Evolutionary conservation across 2,329 filamentous ascomycete species (phyloP), one percentile per base, ranked within the genome.

Genomic region (Phialophora tarda): DNA sequence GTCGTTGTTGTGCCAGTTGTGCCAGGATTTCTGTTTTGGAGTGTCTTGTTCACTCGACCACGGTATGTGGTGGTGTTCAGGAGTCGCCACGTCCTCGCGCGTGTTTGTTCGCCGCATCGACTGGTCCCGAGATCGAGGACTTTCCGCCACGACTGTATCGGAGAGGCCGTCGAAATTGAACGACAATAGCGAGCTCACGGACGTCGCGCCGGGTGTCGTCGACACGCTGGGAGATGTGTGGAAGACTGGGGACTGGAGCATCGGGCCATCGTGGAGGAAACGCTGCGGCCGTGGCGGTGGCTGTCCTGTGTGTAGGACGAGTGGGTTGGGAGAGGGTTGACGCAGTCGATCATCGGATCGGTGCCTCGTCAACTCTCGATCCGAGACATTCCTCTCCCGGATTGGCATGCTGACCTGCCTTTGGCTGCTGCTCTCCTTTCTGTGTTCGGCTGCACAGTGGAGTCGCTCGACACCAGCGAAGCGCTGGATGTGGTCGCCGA

Each of bases 381-480:
- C 30, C 1, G 47, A 48, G 21, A 32, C 53, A 12, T 55, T 58
- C 17, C 28, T 58, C 21, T 53, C 51, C 50, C 55, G 55, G 30
- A 62, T 59, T 11, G 62, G 62, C 24, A 64, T 57, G 14, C 11
- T 59, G 3, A 28, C 55, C 6, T 7, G 54, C n/a, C 7, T 21
- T 30, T 54, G 34, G 12, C 28, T 62, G 47, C 55, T 62, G 47
- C 55, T 56, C 47, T 63, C 47, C 10, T 55, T 54, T 24, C n/a
- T 24, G 26, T 41, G 24, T 53, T 59, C 59, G 23, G 59, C 41
- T n/a, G 51, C 57, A 58, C 71, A 72, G 54, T 72, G 71, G 21
- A 71, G 63, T n/a, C 53, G 58, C 8, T 47, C n/a, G 6, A 70
- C 50, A 28, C 60, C 53, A 5, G 71, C 86, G 87, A 60, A 80